These are phyloP conservation scores for Pontederia crassipes DNA, from an alignment of 176 grass and related monocot species.

Conservation along the genomic window DNA sequence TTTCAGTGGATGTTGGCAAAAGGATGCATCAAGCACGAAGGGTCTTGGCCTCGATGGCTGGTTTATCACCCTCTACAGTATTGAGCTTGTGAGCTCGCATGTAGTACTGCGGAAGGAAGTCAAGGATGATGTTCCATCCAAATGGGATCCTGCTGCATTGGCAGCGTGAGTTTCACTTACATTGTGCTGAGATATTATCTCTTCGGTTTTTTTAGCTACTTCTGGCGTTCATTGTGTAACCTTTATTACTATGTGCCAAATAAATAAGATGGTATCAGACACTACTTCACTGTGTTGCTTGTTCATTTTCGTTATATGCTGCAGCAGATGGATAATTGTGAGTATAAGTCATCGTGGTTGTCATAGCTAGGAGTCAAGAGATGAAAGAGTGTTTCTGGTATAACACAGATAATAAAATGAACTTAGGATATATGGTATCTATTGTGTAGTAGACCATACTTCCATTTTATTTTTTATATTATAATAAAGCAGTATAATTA, in stretches of 20 bases:
- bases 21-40: conserved; percentile 48
- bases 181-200: not conserved
- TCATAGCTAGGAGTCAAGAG: too few relatives aligned
- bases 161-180: conserved; percentile 31
- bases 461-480: too few relatives aligned
- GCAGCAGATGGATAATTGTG: too few relatives aligned
- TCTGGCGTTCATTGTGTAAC: not conserved
- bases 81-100: conserved; percentile 46
- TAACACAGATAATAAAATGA: too few relatives aligned
- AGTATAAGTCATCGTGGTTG: too few relatives aligned
- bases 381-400: too few relatives aligned
- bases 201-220: not conserved
- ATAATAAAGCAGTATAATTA: too few relatives aligned
- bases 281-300: too few relatives aligned
- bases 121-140: conserved; percentile 38
- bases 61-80: conserved; percentile 51
- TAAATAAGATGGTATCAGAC: too few relatives aligned
- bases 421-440: too few relatives aligned
- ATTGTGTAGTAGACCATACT: too few relatives aligned
- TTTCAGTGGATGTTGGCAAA: conserved; percentile 62
- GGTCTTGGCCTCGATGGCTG: conserved; percentile 69
- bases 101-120: conserved; percentile 30
- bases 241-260: not conserved
- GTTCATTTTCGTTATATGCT: too few relatives aligned
- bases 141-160: conserved; percentile 59